These are phyloP conservation scores for Chaetothyriales sp. DNA, from an alignment of 2,329 filamentous ascomycete genomes.

Conservation along the genomic window DNA sequence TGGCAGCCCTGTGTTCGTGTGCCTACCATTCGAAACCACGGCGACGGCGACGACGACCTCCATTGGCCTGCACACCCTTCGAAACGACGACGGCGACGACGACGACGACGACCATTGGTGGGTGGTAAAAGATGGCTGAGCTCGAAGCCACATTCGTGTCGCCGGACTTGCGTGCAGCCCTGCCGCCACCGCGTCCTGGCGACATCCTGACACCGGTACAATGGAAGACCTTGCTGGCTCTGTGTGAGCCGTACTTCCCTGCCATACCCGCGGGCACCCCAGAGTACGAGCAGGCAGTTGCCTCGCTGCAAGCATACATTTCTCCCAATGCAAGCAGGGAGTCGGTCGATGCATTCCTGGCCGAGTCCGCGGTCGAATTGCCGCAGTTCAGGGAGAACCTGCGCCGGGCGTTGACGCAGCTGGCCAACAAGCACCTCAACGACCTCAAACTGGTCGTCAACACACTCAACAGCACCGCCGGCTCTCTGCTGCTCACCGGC, in stretches of 20 bases:
- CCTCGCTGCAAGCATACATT: conserved; percentile 18
- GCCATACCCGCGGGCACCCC: conserved; percentile 30
- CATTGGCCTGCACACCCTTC: too few relatives aligned
- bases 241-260: conserved; percentile 44
- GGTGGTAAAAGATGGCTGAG: not conserved
- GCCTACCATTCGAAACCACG: too few relatives aligned
- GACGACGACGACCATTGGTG: too few relatives aligned
- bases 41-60: too few relatives aligned
- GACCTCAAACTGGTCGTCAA: conserved; percentile 38
- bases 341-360: conserved; percentile 31
- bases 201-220: conserved; percentile 39
- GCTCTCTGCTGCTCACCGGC: conserved; percentile 43
- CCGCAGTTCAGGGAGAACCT: conserved; percentile 36
- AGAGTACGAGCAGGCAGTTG: conserved; percentile 2
- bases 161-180: conserved; percentile 18
- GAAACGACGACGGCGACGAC: too few relatives aligned
- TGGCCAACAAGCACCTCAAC: conserved; percentile 34
- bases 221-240: conserved; percentile 43
- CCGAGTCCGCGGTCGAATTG: conserved; percentile 33
- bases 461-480: conserved; percentile 39
- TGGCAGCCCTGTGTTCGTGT: too few relatives aligned
- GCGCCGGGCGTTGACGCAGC: conserved; percentile 32
- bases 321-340: conserved; percentile 22
- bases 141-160: not conserved
- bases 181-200: conserved; percentile 32